A percentile compares a stretch with the other conserved stretches of the same genome.
These are phyloP conservation scores for Trametes versicolor DNA, from an alignment of 1,284 basidiomycete species.

Conservation along the genomic window DNA sequence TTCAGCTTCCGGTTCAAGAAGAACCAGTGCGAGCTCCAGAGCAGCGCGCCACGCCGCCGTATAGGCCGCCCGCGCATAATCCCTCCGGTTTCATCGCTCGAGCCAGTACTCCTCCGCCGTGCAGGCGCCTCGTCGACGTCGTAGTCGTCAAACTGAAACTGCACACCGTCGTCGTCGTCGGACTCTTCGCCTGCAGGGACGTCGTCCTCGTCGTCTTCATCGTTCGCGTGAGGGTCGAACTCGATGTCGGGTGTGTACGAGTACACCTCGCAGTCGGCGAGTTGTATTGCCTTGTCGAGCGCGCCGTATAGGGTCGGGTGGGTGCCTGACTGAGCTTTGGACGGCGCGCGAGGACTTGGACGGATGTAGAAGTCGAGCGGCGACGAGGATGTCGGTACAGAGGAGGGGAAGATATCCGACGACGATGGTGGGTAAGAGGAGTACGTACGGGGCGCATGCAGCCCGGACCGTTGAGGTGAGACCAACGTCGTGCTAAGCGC, in stretches of 20 bases:
- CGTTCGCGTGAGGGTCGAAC: conserved; percentile 92
- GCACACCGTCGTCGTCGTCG: conserved; percentile 66
- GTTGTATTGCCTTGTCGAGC: conserved; percentile 90
- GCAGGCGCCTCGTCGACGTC: conserved; percentile 71
- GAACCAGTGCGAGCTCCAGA: conserved; percentile 99
- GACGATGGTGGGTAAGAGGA: conserved; percentile 83
- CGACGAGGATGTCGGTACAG: conserved; percentile 73
- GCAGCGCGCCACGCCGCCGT: conserved; percentile 73
- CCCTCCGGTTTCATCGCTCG: conserved; percentile 43
- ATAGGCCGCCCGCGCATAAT: conserved; percentile 17
- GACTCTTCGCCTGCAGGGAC: conserved; percentile 70
- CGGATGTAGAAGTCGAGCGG: conserved; percentile 63
- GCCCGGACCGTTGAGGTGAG: conserved; percentile 69
- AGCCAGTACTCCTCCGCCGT: conserved; percentile 49
- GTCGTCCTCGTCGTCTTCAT: conserved; percentile 81
- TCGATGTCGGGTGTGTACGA: conserved; percentile 95
- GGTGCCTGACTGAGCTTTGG: conserved; percentile 53
- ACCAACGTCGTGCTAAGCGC: conserved; percentile 83
- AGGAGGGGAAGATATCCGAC: conserved; percentile 77
- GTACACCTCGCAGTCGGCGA: conserved; percentile 95
- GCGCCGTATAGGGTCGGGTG: conserved; percentile 90
- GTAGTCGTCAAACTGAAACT: conserved; percentile 84
- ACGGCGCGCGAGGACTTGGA: conserved; percentile 71
- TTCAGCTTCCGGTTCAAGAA: conserved; percentile 95
- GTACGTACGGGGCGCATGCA: conserved; percentile 77